These are phyloP conservation scores for Fusarium citri DNA, from an alignment of 2,329 filamentous ascomycete species.

Conservation along the genomic window DNA sequence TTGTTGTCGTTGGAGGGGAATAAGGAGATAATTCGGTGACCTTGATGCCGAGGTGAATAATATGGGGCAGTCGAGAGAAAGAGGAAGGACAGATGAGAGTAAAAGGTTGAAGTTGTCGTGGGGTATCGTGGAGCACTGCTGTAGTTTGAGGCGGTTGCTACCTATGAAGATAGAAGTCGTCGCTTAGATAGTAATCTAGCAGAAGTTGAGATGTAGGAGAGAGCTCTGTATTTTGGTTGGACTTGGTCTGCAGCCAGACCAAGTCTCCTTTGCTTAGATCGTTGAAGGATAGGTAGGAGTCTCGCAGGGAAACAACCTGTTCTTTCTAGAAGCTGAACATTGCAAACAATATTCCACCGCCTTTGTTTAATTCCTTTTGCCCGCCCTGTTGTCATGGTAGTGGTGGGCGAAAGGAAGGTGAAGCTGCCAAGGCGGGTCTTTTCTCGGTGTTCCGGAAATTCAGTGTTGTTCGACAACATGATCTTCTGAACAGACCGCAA, in stretches of 20 bases:
- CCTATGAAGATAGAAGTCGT: not conserved
- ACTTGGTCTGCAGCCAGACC: not conserved
- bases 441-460: not conserved
- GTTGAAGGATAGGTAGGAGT: fast-evolving
- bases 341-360: fast-evolving
- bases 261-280: not conserved
- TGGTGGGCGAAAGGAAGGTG: not conserved
- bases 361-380: not conserved
- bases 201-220: not conserved
- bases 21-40: not conserved
- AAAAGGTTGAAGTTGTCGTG: not conserved
- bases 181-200: not conserved
- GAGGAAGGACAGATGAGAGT: not conserved
- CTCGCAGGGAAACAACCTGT: not conserved
- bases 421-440: not conserved
- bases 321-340: not conserved
- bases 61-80: not conserved
- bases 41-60: not conserved
- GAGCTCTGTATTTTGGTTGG: not conserved
- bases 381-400: not conserved
- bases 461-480: not conserved
- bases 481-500: not conserved
- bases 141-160: not conserved
- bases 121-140: no score
- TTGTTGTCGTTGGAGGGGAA: not conserved